Evolutionary conservation across 176 grass and related monocot genomes (phyloP).

Genomic region (Thinopyrum elongatum): DNA sequence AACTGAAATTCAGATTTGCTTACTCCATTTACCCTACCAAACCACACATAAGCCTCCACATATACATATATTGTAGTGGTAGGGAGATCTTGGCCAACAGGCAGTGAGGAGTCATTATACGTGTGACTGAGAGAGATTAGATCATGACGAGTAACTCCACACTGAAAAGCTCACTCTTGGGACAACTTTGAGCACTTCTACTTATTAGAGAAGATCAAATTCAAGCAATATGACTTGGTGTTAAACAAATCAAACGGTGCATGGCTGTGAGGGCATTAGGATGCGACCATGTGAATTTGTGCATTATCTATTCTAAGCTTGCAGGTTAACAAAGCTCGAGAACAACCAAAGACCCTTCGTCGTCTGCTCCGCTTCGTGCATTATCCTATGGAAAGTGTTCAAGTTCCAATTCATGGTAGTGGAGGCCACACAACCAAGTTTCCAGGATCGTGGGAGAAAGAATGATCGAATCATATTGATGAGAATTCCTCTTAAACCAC

Average conservation of each 20-base stretch:
- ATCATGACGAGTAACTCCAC: not conserved
- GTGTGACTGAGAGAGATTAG: not conserved
- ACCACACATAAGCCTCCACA: not conserved
- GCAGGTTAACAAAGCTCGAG: not conserved
- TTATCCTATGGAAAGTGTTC: not conserved
- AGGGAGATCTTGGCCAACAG: not conserved
- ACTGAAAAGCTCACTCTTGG: not conserved
- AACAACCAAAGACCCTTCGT: not conserved
- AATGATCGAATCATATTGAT: not conserved
- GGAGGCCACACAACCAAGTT: not conserved
- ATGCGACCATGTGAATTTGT: not conserved
- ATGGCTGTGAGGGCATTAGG: not conserved
- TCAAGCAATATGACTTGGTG: no score
- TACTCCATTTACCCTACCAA: not conserved
- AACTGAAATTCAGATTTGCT: not conserved
- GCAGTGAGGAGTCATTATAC: not conserved
- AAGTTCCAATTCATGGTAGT: not conserved
- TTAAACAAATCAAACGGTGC: not conserved
- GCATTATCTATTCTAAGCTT: slow-evolving; percentile 8
- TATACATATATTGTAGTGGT: not conserved
- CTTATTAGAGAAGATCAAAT: not conserved
- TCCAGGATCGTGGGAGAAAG: not conserved
- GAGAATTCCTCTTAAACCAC: not conserved
- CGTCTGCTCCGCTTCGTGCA: not conserved
- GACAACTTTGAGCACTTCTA: not conserved